These are phyloP conservation scores for Endocladia muricata DNA, from an alignment of 31 red algal species.

Conservation along the genomic window DNA sequence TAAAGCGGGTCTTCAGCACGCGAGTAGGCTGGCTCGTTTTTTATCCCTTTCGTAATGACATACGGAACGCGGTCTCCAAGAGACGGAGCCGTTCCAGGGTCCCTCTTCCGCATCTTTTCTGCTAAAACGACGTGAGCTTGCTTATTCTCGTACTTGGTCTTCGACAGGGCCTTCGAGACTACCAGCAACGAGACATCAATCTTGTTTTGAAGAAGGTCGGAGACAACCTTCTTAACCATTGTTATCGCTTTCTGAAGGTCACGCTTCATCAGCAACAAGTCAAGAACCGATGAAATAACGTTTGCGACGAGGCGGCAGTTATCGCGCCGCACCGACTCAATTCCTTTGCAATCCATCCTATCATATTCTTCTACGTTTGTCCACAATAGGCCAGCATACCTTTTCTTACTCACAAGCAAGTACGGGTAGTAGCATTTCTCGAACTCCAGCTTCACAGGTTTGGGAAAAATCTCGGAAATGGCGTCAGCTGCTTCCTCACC, in stretches of 20 bases:
- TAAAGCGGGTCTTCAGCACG: constrained; percentile 98
- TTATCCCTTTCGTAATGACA: constrained; percentile 82
- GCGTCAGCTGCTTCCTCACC: constrained; percentile 86
- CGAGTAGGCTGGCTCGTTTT: constrained; percentile 81
- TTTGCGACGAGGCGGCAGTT: constrained; percentile 99
- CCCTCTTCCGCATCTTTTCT: constrained; percentile 82
- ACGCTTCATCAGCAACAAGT: constrained; percentile 80
- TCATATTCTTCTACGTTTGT: constrained; percentile 82
- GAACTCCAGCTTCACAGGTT: constrained; percentile 97
- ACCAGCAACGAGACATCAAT: constrained; percentile 99
- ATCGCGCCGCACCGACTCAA: constrained; percentile 97
- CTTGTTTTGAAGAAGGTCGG: constrained; percentile 96
- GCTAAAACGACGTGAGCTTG: constrained; percentile 94
- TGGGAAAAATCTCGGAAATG: constrained; percentile 86
- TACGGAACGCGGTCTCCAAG: constrained; percentile 99
- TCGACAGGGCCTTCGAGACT: constrained; percentile 89
- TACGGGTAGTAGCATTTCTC: constrained; percentile 99
- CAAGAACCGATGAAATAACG: constrained; percentile 85
- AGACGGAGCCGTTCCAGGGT: constrained; percentile 89
- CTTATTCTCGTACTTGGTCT: constrained; percentile 93
- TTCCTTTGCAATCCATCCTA: constrained; percentile 99
- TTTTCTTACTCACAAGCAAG: constrained; percentile 96
- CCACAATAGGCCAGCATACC: constrained; percentile 98
- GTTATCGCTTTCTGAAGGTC: constrained; percentile 81
- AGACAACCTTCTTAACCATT: constrained; percentile 85